phyloP scores from a whole-genome alignment of 2,329 filamentous ascomycete species.

The Alternaria rosae region DNA sequence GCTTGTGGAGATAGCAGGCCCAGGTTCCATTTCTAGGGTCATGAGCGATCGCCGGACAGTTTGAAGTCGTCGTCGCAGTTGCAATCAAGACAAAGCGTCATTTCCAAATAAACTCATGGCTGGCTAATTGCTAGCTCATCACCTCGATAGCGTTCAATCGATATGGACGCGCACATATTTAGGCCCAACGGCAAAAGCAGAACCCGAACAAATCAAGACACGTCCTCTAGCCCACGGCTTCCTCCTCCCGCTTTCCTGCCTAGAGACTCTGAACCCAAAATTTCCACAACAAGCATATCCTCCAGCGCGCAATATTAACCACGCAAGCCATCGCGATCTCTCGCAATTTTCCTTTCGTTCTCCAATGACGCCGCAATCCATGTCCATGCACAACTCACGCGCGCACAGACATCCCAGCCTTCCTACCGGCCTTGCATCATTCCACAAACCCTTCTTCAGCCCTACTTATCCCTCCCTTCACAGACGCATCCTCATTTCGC shows the following conservation, averaged over 20 bases:
- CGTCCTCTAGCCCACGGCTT: neutral
- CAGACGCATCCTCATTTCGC: constrained; percentile 18
- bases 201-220: constrained; percentile 6
- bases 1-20: constrained; percentile 89
- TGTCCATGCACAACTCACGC: constrained; percentile 26
- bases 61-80: constrained; percentile 52
- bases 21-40: constrained; percentile 86
- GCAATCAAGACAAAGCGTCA: neutral
- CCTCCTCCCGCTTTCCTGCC: neutral
- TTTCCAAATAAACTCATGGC: neutral
- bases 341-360: constrained; percentile 19
- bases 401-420: constrained; percentile 30
- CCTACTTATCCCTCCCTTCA: constrained; percentile 16
- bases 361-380: constrained; percentile 23
- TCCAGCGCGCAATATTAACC: constrained; percentile 1
- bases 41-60: constrained; percentile 97
- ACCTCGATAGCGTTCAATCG: neutral
- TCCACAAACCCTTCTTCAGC: constrained; percentile 21
- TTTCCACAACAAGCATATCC: neutral
- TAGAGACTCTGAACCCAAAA: neutral
- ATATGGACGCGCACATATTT: neutral
- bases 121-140: constrained; percentile 8
- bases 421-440: constrained; percentile 24
- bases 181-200: constrained; percentile 13
- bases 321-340: constrained; percentile 14